Conservation (phyloP, 192 early-diverging fungal species). For the Coemansia sp. region DNA sequence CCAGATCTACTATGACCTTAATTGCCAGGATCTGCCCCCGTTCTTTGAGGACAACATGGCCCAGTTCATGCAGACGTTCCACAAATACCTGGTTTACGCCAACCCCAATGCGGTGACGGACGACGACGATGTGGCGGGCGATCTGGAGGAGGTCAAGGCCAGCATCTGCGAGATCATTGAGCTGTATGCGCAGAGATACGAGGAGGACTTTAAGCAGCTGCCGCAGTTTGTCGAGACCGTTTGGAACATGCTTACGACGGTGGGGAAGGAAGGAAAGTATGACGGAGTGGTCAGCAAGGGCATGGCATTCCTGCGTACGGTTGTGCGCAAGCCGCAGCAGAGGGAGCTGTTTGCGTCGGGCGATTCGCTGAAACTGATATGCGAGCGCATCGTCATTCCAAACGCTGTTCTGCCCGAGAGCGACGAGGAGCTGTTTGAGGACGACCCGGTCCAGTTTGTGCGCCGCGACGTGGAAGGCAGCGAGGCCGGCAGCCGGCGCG, state of each 20-base stretch:
- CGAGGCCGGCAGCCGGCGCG: slow-evolving; percentile 91
- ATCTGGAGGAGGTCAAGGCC: slow-evolving; percentile 86
- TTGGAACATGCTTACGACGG: slow-evolving; percentile 82
- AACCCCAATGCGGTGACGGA: slow-evolving; percentile 70
- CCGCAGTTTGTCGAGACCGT: slow-evolving; percentile 84
- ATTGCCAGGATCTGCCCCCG: slow-evolving; percentile 95
- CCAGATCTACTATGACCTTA: slow-evolving; percentile 94
- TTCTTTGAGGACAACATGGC: slow-evolving; percentile 94
- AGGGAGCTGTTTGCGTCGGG: slow-evolving; percentile 69
- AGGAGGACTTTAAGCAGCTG: slow-evolving; percentile 83
- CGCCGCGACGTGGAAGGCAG: slow-evolving; percentile 88
- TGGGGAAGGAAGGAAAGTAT: slow-evolving; percentile 71
- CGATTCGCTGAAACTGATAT: slow-evolving; percentile 77
- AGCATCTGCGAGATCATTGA: slow-evolving; percentile 92
- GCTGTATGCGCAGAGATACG: slow-evolving; percentile 88
- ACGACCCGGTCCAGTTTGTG: slow-evolving; percentile 95
- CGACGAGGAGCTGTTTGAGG: slow-evolving; percentile 96
- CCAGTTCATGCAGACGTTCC: slow-evolving; percentile 79
- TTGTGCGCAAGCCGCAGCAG: slow-evolving; percentile 76
- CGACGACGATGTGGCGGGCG: slow-evolving; percentile 83
- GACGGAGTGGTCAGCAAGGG: slow-evolving; percentile 88
- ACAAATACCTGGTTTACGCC: slow-evolving; percentile 83
- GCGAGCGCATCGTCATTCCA: slow-evolving; percentile 88
- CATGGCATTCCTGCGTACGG: slow-evolving; percentile 85
- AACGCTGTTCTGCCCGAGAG: slow-evolving; percentile 84